Conservation (phyloP, 441 rosid species). For the Biscutella laevigata region DNA sequence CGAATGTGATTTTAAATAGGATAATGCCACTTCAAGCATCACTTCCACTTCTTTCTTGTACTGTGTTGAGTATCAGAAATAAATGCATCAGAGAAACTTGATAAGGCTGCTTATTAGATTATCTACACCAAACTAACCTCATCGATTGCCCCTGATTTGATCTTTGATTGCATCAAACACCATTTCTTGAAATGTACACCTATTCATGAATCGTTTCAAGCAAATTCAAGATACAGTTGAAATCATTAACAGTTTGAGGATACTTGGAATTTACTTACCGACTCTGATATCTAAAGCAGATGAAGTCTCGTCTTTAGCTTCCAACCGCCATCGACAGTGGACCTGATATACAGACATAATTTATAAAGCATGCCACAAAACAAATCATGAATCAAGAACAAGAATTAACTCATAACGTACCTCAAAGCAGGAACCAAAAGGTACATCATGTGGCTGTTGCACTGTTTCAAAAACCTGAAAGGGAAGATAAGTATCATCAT, state of each 20-base stretch:
- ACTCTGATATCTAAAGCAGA: constrained; percentile 65
- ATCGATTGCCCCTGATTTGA: constrained; percentile 63
- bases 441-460: constrained; percentile 94
- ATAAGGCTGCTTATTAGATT: background rate
- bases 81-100: background rate
- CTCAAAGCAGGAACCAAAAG: constrained; percentile 96
- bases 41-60: constrained; percentile 84
- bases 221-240: background rate
- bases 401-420: constrained; percentile 26
- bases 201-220: constrained; percentile 18
- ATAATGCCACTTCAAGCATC: constrained; percentile 56
- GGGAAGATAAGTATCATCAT: constrained; percentile 5
- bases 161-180: constrained; percentile 99
- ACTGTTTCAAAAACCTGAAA: constrained; percentile 88
- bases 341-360: constrained; percentile 41
- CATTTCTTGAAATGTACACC: constrained; percentile 99
- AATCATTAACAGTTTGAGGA: background rate
- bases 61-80: constrained; percentile 26
- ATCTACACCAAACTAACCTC: constrained; percentile 47
- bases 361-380: background rate
- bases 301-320: constrained; percentile 52
- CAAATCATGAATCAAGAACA: background rate
- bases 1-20: constrained; percentile 33
- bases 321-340: constrained; percentile 80
- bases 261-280: constrained; percentile 81